Evolutionary conservation across 352 stramenopile genomes (phyloP).

Genomic region (Blastocystis sp.): DNA sequence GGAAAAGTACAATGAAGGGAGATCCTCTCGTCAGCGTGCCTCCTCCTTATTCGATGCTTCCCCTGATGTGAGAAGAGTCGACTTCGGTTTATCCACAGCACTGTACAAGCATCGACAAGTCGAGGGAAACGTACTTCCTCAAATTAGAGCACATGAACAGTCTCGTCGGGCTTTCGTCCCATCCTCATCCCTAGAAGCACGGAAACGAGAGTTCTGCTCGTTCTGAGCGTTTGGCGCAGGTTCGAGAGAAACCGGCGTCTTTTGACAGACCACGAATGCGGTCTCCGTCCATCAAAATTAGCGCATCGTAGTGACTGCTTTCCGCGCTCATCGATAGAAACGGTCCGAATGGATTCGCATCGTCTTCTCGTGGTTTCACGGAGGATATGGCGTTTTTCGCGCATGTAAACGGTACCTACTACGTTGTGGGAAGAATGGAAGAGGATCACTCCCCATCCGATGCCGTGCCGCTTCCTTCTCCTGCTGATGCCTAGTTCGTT

Average conservation of each 20-base stretch:
- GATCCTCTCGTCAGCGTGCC: background rate
- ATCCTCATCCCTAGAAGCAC: too few relatives aligned
- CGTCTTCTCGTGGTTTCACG: background rate
- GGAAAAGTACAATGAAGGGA: background rate
- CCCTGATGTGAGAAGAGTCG: background rate
- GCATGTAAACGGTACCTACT: background rate
- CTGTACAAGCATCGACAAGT: constrained; percentile 18
- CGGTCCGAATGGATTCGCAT: background rate
- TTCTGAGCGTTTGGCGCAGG: too few relatives aligned
- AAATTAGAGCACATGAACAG: background rate
- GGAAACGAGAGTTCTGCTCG: too few relatives aligned
- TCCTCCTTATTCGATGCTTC: constrained; percentile 9
- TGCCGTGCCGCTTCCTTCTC: background rate
- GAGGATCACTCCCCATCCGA: background rate
- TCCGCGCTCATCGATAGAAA: background rate
- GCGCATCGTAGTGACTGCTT: background rate
- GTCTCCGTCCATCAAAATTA: background rate
- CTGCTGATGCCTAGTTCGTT: constrained; percentile 19
- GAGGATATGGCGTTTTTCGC: background rate
- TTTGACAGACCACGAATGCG: background rate
- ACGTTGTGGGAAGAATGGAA: constrained; percentile 31
- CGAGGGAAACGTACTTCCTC: constrained; percentile 44
- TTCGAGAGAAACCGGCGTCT: too few relatives aligned
- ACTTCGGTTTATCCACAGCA: too few relatives aligned
- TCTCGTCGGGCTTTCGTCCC: background rate